Evolutionary conservation across 257 asterid genomes (phyloP).

Genomic region (Gentiana macrophylla): DNA sequence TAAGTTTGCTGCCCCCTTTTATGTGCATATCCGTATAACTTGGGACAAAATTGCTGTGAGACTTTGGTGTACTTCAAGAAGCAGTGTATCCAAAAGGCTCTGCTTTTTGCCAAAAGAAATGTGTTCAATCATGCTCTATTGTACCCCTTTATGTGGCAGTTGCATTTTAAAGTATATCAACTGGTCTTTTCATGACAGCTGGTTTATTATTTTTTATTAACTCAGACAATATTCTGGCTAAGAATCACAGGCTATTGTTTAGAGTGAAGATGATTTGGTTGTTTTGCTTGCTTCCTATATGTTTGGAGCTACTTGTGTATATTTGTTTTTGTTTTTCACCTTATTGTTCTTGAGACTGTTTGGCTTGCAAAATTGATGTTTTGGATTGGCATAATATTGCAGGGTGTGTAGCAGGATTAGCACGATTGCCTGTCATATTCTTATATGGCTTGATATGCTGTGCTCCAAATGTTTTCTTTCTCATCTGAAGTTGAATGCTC

Average conservation of each 20-base stretch:
- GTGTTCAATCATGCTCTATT: neutral
- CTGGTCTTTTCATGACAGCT: no score
- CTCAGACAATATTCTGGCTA: slow-evolving; percentile 9
- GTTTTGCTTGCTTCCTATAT: slow-evolving; percentile 12
- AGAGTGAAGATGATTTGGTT: slow-evolving; percentile 10
- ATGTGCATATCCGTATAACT: slow-evolving; percentile 6
- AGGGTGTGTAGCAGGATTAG: slow-evolving; percentile 97
- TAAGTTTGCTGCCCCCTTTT: slow-evolving; percentile 32
- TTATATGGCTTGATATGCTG: slow-evolving; percentile 99
- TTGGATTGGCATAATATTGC: slow-evolving; percentile 98
- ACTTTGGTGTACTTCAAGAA: neutral
- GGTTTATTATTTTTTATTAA: neutral
- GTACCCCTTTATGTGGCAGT: neutral
- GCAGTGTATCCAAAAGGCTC: neutral
- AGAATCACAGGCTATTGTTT: slow-evolving; percentile 9
- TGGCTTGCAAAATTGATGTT: slow-evolving; percentile 73
- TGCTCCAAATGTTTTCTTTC: slow-evolving; percentile 89
- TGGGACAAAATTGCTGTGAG: neutral
- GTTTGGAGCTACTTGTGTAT: slow-evolving; percentile 16
- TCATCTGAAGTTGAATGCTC: slow-evolving; percentile 67
- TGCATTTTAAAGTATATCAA: neutral
- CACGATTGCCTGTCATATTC: slow-evolving; percentile 88
- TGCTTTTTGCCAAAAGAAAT: neutral
- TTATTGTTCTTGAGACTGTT: slow-evolving; percentile 25
- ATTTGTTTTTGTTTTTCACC: slow-evolving; percentile 20